Evolutionary conservation across 2,329 filamentous ascomycete genomes (phyloP), one percentile per base, ranked within the genome.

Genomic region (Beauveria pseudobassiana): DNA sequence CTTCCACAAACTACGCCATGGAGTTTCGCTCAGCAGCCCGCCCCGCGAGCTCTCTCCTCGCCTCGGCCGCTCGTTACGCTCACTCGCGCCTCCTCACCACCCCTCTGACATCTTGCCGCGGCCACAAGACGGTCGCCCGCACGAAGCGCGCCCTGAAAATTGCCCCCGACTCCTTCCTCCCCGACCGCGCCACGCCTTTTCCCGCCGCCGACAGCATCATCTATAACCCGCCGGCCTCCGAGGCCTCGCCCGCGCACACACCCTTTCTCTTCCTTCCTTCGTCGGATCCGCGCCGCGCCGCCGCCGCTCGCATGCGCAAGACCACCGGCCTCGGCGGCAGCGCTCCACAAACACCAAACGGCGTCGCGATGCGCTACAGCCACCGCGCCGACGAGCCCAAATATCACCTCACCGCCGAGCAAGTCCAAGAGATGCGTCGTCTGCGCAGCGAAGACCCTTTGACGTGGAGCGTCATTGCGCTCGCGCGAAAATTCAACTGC

Each of bases 221-320:
- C 70, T 84, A 82, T 76, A 84, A 83, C 74, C 82, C 82, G 46
- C 82, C 82, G 28, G 74, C 81, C 18, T 77, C 82, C 10, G 76
- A 78, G 61, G 75, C 81, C 3, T 81, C 82, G n/a, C 83, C 86
- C 62, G 79, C 78, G 68, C 82, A 87, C 75, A 88, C 85, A n/a
- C 85, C 85, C 62, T 81, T 86, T 74, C 82, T 85, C 70, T 88
- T 88, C 74, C 80, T 88, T 34, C 85, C 85, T 59, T 78, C 77
- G 56, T 73, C 69, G 65, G 83, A 86, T 69, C 81, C 82, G 18
- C 80, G 82, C 52, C 80, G 82, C 30, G 73, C 75, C 58, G 77
- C 78, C 52, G 78, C 81, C 71, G 73, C 82, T 46, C 72, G 75
- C 18, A 70, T 76, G 46, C 77, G 83, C 40, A 73, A 80, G 62